Conservation (phyloP, 192 early-diverging fungal species). For the Radiomyces spectabilis region DNA sequence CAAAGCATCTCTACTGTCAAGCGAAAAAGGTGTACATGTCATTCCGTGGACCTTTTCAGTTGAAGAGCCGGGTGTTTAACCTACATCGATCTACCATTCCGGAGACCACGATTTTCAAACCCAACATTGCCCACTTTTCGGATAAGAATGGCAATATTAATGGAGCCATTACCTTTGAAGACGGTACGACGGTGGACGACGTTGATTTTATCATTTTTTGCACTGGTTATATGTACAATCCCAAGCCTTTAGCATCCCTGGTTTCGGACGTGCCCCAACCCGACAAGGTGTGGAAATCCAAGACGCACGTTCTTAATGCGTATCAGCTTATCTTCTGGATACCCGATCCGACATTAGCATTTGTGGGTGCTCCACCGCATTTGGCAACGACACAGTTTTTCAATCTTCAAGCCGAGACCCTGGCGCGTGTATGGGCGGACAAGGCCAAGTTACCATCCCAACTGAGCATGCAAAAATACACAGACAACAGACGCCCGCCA, state of each 20-base stretch:
- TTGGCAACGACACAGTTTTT: constrained; percentile 1
- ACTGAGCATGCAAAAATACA: background rate
- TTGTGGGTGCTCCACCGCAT: constrained; percentile 1
- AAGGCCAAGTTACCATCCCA: constrained; percentile 7
- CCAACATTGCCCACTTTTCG: background rate
- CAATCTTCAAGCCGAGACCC: constrained; percentile 3
- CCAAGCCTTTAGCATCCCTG: too few relatives aligned
- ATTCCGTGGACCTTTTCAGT: background rate
- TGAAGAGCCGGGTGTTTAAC: background rate
- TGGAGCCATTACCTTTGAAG: constrained; percentile 34
- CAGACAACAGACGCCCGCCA: background rate
- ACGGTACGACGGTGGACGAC: constrained; percentile 39
- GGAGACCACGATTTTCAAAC: background rate
- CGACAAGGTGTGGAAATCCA: too few relatives aligned
- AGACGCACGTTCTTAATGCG: constrained; percentile 1
- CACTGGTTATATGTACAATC: constrained; percentile 55
- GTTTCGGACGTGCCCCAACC: too few relatives aligned
- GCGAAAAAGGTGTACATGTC: constrained; percentile 11
- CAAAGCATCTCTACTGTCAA: background rate
- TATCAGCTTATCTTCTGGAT: constrained; percentile 7
- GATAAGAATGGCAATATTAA: constrained; percentile 4
- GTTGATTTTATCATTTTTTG: constrained; percentile 55
- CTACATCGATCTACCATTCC: constrained; percentile 5
- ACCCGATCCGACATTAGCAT: constrained; percentile 16
- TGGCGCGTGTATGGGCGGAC: constrained; percentile 13